These are phyloP conservation scores for Phaeosphaeria sp. DNA, from an alignment of 2,329 filamentous ascomycete species.

Conservation along the genomic window DNA sequence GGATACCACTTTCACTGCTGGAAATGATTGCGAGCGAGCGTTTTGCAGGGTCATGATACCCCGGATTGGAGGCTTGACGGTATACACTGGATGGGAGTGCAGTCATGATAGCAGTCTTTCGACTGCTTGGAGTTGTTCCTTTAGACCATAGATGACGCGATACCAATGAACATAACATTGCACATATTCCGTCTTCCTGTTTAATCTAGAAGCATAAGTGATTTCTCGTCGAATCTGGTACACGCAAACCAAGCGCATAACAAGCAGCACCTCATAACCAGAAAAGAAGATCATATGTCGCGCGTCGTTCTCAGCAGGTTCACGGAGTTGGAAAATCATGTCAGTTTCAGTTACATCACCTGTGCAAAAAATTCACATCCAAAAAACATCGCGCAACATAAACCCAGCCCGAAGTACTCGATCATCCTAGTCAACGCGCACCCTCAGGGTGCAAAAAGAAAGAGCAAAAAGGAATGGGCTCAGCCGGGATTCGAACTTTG, in stretches of 20 bases:
- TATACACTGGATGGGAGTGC: background rate
- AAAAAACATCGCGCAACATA: no score
- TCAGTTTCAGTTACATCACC: no score
- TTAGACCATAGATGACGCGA: constrained; percentile 7
- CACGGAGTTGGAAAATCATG: no score
- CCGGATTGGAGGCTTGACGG: constrained; percentile 8
- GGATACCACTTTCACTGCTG: constrained; percentile 28
- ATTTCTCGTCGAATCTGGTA: no score
- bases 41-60: constrained; percentile 19
- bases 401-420: no score
- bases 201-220: no score
- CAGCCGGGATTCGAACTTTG: constrained; percentile 40
- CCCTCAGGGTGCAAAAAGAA: constrained; percentile 1
- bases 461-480: constrained; percentile 21
- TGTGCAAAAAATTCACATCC: no score
- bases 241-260: no score
- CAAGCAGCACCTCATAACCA: no score
- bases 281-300: no score
- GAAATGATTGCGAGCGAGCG: constrained; percentile 3
- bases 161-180: constrained; percentile 8
- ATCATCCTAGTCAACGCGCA: no score
- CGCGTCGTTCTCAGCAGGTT: no score
- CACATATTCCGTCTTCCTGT: background rate
- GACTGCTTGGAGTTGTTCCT: constrained; percentile 2
- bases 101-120: background rate